Conservation (phyloP, 106 monocot genomes). For the Acorus gramineus region DNA sequence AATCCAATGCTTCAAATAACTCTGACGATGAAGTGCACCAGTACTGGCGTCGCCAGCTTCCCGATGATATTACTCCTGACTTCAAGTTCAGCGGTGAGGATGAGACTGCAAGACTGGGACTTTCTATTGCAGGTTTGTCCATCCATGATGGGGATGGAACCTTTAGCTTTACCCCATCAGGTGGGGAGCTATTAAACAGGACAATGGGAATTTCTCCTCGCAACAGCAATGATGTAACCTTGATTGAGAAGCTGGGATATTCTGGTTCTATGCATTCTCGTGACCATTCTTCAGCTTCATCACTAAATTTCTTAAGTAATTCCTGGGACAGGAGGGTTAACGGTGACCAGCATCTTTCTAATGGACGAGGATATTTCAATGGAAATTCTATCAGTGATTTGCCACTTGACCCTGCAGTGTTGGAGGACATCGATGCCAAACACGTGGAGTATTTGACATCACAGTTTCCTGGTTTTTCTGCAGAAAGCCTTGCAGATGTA, state of each 20-base stretch:
- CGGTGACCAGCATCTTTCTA: constrained; percentile 20
- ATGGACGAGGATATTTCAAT: constrained; percentile 21
- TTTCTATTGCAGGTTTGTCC: constrained; percentile 55
- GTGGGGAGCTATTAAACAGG: constrained; percentile 8
- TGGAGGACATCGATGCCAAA: constrained; percentile 20
- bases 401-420: constrained; percentile 14
- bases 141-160: constrained; percentile 32
- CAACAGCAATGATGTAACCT: constrained; percentile 8
- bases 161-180: constrained; percentile 24
- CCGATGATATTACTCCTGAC: constrained; percentile 93
- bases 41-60: constrained; percentile 66
- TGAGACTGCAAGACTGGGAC: constrained; percentile 17
- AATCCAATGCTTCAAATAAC: constrained; percentile 34
- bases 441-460: constrained; percentile 51
- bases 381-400: constrained; percentile 26
- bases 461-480: constrained; percentile 52
- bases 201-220: constrained; percentile 12
- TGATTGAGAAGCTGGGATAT: constrained; percentile 20
- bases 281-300: constrained; percentile 16
- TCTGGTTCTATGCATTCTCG: constrained; percentile 10
- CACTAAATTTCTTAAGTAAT: constrained; percentile 12
- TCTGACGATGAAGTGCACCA: constrained; percentile 69
- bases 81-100: constrained; percentile 38
- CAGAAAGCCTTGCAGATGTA: constrained; percentile 55
- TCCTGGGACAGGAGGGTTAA: constrained; percentile 42